Base-by-base conservation (phyloP, 2,329 filamentous ascomycete genomes). In the Ascochyta viciae-villosae region DNA sequence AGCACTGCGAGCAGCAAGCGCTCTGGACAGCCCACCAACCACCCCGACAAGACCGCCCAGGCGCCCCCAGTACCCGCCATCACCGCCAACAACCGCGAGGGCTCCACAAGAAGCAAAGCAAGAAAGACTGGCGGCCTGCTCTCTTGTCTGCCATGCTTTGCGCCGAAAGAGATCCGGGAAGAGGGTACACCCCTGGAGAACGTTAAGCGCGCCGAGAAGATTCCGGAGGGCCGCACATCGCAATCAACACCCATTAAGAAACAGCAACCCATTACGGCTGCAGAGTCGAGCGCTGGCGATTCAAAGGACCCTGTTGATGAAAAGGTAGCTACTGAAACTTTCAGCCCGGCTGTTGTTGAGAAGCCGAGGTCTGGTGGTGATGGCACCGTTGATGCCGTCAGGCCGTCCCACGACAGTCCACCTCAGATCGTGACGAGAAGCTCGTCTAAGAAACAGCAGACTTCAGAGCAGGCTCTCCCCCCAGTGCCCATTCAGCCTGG, bases 91-190 rank as follows among this genome's bases (percentile, higher is more conserved):
- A 66, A 70, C 50, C 71, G 70, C 23, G 67, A 73, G 39, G 67
- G 70, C 23, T 74, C 72, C 42, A 71, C 67, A 62, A 61, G 77
- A 55, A 75, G 73, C 55, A 66, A 77, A 61, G 66, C 72, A 39
- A 80, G 77, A 65, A 79, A 78, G 66, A 77, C 77, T 34, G 71
- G 74, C 13, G 65, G 65, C 22, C 64, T 81, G 29, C 65, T 81
- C 10, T 72, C 78, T 12, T 82, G 91, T 50, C 80, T 91, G 55
- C 86, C 83, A 57, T 91, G 89, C 77, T 91, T 89, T 73, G 82
- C 86, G 37, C 85, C 87, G 45, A 87, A 88, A 60, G 81, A 84
- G 61, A 81, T 82, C 15, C 83, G 85, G 40, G 33, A 61, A 8
- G 69, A 75, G 41, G 63, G 64, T n/a, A 62, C 85, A 54, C 81